A percentile compares a stretch with the other conserved stretches of the same genome.
Evolutionary conservation across 805 yeast species (phyloP).

Genomic region (Blastobotrys mokoenaii): DNA sequence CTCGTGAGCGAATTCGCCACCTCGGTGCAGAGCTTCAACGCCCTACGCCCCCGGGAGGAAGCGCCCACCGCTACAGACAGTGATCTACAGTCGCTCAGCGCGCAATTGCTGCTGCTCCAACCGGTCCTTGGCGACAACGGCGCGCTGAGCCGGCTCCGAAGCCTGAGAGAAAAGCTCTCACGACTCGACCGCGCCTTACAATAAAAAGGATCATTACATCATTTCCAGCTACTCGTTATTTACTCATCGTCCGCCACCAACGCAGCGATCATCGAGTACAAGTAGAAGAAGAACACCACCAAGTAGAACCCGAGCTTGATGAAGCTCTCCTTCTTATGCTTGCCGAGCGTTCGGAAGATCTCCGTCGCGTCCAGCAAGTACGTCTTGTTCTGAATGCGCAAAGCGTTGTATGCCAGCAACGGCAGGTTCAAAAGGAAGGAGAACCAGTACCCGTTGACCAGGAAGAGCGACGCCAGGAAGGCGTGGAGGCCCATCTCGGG

Average conservation of each 20-base stretch:
- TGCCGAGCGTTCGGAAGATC: conserved; percentile 86
- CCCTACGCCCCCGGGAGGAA: too few species aligned
- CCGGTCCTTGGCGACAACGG: conserved; percentile 8
- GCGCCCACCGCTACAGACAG: too few species aligned
- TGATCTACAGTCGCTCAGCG: neutral
- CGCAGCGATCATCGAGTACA: conserved; percentile 93
- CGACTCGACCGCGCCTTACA: neutral
- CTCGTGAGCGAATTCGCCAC: conserved; percentile 8
- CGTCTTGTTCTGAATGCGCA: conserved; percentile 69
- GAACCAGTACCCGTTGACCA: conserved; percentile 89
- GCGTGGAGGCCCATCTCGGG: conserved; percentile 83
- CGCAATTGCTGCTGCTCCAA: neutral
- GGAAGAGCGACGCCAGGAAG: conserved; percentile 56
- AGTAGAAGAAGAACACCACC: conserved; percentile 87
- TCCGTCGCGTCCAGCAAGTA: conserved; percentile 94
- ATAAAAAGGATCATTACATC: neutral
- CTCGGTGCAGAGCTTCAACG: neutral
- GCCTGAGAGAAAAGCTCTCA: conserved; percentile 2
- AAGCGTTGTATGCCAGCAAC: conserved; percentile 71
- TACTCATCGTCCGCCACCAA: conserved; percentile 57
- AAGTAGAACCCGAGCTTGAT: conserved; percentile 86
- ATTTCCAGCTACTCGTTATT: neutral
- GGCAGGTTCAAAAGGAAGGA: conserved; percentile 78
- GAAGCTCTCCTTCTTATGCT: conserved; percentile 88
- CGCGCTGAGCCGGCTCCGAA: conserved; percentile 5